Evolutionary conservation across 2,329 filamentous ascomycete genomes (phyloP).

Genomic region (Drechslerella dactyloides): DNA sequence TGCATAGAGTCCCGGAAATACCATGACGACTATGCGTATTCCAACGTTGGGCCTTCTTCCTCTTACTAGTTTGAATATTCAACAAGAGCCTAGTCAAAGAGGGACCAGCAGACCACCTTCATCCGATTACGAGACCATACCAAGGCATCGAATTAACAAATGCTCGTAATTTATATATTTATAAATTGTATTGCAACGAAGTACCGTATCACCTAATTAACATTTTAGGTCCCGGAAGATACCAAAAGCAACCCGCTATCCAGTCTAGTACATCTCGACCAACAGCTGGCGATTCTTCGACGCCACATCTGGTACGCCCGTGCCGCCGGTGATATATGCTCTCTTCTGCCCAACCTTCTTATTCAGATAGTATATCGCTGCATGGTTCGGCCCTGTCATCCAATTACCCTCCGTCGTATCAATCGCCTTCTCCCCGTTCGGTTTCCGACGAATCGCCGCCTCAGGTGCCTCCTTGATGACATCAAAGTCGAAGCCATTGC

Average conservation of each 20-base stretch:
- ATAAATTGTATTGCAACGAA: too few relatives aligned
- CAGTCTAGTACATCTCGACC: slow-evolving; percentile 52
- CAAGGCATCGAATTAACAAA: too few relatives aligned
- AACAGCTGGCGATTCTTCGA: slow-evolving; percentile 56
- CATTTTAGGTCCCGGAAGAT: too few relatives aligned
- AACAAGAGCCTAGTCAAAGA: too few relatives aligned
- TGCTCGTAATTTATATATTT: too few relatives aligned
- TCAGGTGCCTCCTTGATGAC: slow-evolving; percentile 57
- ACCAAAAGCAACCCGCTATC: not conserved
- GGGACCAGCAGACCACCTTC: too few relatives aligned
- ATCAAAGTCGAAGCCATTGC: slow-evolving; percentile 57
- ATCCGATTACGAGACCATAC: too few relatives aligned
- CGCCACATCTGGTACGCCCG: slow-evolving; percentile 57
- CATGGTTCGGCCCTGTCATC: slow-evolving; percentile 58
- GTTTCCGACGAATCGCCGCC: slow-evolving; percentile 56
- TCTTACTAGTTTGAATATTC: too few relatives aligned
- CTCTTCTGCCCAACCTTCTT: slow-evolving; percentile 56
- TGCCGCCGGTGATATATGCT: slow-evolving; percentile 58
- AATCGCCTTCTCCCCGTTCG: slow-evolving; percentile 57
- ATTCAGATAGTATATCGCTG: slow-evolving; percentile 57
- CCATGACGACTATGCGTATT: too few relatives aligned
- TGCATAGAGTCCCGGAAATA: too few relatives aligned
- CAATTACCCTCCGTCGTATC: slow-evolving; percentile 59
- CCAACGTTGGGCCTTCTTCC: too few relatives aligned
- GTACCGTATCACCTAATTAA: too few relatives aligned